Evolutionary conservation across 805 yeast genomes (phyloP).

Genomic region (Saccharomycopsis fibuligera): DNA sequence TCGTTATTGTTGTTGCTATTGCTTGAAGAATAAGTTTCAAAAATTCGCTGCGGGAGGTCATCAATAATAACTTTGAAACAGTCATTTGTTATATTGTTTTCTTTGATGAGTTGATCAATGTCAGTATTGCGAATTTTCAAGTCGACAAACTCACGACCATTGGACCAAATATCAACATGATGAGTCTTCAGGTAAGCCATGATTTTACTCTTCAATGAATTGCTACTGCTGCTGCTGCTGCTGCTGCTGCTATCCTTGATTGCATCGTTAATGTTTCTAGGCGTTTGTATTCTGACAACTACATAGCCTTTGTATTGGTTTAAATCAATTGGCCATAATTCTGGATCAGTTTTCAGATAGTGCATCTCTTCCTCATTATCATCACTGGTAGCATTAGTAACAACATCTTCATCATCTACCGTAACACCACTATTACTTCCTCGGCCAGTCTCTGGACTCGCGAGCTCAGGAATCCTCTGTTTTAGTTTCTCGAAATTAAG

Average conservation of each 20-base stretch:
- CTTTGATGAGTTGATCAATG: background rate
- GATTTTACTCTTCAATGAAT: too few species aligned
- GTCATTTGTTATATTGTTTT: background rate
- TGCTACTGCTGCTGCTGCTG: too few species aligned
- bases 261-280: too few species aligned
- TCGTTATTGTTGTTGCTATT: background rate
- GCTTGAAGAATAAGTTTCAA: conserved; percentile 7
- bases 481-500: too few species aligned
- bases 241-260: too few species aligned
- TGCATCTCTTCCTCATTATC: background rate
- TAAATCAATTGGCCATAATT: conserved; percentile 33
- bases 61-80: conserved; percentile 19
- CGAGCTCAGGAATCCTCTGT: too few species aligned
- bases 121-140: conserved; percentile 27
- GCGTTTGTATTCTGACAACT: conserved; percentile 42
- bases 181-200: background rate
- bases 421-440: too few species aligned
- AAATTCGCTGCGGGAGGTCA: conserved; percentile 25
- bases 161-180: conserved; percentile 42
- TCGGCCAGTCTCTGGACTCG: too few species aligned
- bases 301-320: conserved; percentile 35
- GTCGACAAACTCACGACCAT: conserved; percentile 40
- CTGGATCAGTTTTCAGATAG: background rate
- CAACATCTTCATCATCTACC: background rate
- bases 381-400: background rate